Base-by-base conservation (phyloP, 2,329 filamentous ascomycete genomes). In the Triangularia setosa region DNA sequence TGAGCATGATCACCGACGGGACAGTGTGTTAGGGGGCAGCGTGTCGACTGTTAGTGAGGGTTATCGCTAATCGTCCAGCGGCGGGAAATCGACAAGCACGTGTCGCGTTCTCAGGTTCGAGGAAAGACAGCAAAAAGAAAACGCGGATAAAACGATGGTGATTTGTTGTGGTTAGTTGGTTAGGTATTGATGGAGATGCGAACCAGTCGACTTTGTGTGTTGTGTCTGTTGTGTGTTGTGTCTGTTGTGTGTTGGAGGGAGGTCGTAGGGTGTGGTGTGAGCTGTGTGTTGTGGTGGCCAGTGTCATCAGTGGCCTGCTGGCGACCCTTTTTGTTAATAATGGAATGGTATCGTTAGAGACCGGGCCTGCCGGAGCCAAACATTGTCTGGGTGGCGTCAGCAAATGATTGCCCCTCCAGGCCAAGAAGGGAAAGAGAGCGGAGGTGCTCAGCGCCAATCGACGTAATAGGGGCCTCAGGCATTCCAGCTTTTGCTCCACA, bases 1-100 rank as follows among this genome's bases (percentile, higher is more conserved):
- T 66, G 69, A 75, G 64, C 75, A 77, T 76, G 60, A 60, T 27
- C 66, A 62, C 33, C 54, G 44, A 18, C 48, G 25, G 14, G 54
- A 25, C 18, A 12, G 11, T 40, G 40, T 28, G 16, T 60, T 30
- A 24, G 24, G 63, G 27, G n/a, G 62, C 28, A n/a, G 16, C 24
- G 35, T 40, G 54, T 65, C 27, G 28, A 54, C 27, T 21, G 28
- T n/a, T 54, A 57, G 44, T 55, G 25, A 59, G 12, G 24, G 24
- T 48, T 33, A 33, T 27, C 6, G 44, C 30, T 56, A 61, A 53
- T 53, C 35, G 21, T 60, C 25, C 58, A 60, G 25, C 24, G 58
- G 52, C 52, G 25, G 52, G 21, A 28, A 25, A 16, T 55, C 23
- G 52, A 55, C 21, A 25, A 12, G 52, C n/a, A 28, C 25, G 1